These are phyloP conservation scores for Xerocomus brunneocitrinus DNA, from an alignment of 768 basidiomycete genomes.

Conservation along the genomic window DNA sequence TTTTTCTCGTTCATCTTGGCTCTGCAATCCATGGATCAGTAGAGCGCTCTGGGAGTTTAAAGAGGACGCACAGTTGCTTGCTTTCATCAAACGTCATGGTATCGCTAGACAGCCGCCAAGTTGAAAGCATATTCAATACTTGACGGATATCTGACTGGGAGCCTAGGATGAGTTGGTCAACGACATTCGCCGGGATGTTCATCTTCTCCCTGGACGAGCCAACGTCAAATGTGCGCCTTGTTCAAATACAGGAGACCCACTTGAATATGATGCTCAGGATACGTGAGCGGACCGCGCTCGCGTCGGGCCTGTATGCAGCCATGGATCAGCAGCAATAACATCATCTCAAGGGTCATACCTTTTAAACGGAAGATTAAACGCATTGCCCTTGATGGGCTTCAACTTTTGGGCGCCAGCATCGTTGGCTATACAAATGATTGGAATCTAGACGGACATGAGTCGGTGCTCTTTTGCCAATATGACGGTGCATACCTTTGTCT, in stretches of 20 bases:
- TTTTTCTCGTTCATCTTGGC: constrained; percentile 91
- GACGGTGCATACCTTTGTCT: constrained; percentile 61
- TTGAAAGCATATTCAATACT: constrained; percentile 96
- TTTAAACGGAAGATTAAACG: constrained; percentile 71
- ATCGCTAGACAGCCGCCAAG: constrained; percentile 82
- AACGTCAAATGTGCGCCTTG: neutral
- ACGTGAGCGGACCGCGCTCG: constrained; percentile 72
- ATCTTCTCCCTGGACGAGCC: constrained; percentile 69
- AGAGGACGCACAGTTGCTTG: constrained; percentile 70
- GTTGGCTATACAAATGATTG: constrained; percentile 97
- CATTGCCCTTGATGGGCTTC: constrained; percentile 72
- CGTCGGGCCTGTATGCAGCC: constrained; percentile 58
- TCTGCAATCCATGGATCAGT: constrained; percentile 37
- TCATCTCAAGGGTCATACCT: constrained; percentile 45
- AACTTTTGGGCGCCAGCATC: constrained; percentile 85
- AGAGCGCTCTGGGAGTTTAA: neutral
- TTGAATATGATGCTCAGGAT: constrained; percentile 87
- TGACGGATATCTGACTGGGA: constrained; percentile 96
- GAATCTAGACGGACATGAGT: constrained; percentile 53
- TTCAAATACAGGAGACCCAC: constrained; percentile 39
- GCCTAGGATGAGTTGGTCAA: constrained; percentile 87
- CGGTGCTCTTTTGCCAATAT: too few relatives aligned
- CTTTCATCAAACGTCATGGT: constrained; percentile 90
- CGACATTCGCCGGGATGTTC: constrained; percentile 84
- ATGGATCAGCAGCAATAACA: neutral